phyloP scores from a whole-genome alignment of 495 filamentous ascomycete genomes.

The Letharia lupina region DNA sequence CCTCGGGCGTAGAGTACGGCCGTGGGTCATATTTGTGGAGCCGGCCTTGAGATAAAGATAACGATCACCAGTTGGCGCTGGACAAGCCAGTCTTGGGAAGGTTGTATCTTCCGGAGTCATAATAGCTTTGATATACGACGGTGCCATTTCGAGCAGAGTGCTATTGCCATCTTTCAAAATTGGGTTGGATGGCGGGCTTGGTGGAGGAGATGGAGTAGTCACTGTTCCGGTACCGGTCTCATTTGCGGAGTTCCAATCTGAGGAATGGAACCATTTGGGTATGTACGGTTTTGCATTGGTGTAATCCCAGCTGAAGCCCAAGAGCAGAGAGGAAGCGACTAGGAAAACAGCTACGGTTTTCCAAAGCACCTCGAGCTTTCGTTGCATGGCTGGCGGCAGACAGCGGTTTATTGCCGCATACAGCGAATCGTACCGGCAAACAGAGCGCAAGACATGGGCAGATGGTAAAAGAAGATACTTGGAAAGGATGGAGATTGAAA shows the following conservation, averaged over 20 bases:
- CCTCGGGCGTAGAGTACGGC: conserved; percentile 2
- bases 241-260: neutral
- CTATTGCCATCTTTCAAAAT: neutral
- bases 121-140: neutral
- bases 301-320: neutral
- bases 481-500: neutral
- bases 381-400: neutral
- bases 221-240: neutral
- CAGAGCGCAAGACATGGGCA: neutral
- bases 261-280: neutral
- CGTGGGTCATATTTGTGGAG: neutral
- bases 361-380: neutral
- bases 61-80: neutral
- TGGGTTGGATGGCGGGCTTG: neutral
- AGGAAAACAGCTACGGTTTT: neutral
- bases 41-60: neutral
- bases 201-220: neutral
- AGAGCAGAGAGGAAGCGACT: neutral
- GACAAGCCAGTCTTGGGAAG: neutral
- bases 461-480: neutral
- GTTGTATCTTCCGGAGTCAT: neutral
- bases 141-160: neutral
- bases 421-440: neutral
- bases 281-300: neutral
- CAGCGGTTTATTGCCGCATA: neutral